phyloP scores from a whole-genome alignment of 176 grass and related monocot species.

The Rhynchospora tenuis region DNA sequence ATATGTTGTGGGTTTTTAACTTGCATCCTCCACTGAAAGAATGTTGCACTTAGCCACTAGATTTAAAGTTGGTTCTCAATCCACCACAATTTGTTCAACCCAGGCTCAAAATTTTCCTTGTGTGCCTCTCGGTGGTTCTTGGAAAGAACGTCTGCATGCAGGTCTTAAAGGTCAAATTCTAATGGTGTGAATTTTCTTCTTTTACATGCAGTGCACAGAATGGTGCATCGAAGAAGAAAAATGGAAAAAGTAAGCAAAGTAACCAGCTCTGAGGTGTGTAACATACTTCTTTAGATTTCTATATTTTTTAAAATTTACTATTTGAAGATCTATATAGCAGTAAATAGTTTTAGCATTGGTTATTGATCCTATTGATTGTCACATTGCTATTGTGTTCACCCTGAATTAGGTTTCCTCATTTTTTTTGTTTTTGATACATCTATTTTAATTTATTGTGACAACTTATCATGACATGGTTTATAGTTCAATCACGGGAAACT shows the following conservation, averaged over 20 bases:
- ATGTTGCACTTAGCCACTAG: no score
- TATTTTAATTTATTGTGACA: not conserved
- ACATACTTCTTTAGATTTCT: not conserved
- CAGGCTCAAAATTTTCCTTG: no score
- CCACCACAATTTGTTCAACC: no score
- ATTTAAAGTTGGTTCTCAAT: no score
- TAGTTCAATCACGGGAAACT: not conserved
- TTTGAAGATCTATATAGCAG: not conserved
- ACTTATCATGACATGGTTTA: not conserved
- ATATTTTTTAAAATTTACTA: not conserved
- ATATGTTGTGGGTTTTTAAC: no score
- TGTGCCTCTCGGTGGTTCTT: no score
- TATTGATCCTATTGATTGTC: not conserved
- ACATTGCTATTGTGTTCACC: not conserved
- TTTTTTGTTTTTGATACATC: no score
- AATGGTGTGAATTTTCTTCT: not conserved
- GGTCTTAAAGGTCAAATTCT: no score
- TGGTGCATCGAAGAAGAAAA: slow-evolving; percentile 36
- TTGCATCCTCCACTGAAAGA: no score
- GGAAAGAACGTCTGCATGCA: no score
- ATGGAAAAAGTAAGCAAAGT: slow-evolving; percentile 43
- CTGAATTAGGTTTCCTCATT: no score
- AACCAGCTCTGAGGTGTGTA: slow-evolving; percentile 6
- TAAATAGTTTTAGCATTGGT: not conserved
- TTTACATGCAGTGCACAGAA: slow-evolving; percentile 18